A percentile compares a stretch with the other conserved stretches of the same genome.
Conservation (phyloP, 768 basidiomycete species). For the Postia placenta region DNA sequence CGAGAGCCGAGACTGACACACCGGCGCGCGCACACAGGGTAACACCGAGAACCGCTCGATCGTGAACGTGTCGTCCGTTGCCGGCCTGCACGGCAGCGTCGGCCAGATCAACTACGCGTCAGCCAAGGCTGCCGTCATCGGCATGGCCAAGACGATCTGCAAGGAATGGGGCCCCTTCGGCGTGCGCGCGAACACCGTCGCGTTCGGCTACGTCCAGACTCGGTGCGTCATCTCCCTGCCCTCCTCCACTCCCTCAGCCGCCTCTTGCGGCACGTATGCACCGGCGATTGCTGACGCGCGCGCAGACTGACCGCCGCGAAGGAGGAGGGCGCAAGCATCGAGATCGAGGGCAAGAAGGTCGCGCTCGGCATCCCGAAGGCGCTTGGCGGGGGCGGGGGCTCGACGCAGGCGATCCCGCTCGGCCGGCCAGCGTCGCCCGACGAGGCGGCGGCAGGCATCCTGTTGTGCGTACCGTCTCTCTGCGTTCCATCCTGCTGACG, state of each 20-base stretch:
- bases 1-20: too few relatives aligned
- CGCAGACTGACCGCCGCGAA: conserved; percentile 68
- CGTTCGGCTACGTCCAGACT: conserved; percentile 74
- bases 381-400: conserved; percentile 31
- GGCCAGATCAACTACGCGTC: conserved; percentile 82
- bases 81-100: conserved; percentile 83
- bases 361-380: conserved; percentile 64
- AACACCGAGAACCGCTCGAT: conserved; percentile 65
- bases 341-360: conserved; percentile 80
- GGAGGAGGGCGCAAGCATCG: conserved; percentile 68
- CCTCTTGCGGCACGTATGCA: too few relatives aligned
- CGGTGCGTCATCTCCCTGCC: conserved; percentile 35
- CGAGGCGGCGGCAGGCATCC: conserved; percentile 68
- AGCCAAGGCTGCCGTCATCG: conserved; percentile 72
- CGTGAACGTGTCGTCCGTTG: conserved; percentile 75
- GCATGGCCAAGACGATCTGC: conserved; percentile 78
- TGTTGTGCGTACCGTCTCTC: conserved; percentile 53
- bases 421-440: conserved; percentile 62
- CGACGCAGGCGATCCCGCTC: conserved; percentile 50
- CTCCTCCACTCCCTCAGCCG: background rate
- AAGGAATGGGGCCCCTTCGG: conserved; percentile 86
- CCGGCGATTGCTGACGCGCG: too few relatives aligned
- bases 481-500: background rate
- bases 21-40: conserved; percentile 35
- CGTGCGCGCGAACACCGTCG: conserved; percentile 78